Conservation (phyloP, 305 asterid genomes). For the Solanum hybrid region DNA sequence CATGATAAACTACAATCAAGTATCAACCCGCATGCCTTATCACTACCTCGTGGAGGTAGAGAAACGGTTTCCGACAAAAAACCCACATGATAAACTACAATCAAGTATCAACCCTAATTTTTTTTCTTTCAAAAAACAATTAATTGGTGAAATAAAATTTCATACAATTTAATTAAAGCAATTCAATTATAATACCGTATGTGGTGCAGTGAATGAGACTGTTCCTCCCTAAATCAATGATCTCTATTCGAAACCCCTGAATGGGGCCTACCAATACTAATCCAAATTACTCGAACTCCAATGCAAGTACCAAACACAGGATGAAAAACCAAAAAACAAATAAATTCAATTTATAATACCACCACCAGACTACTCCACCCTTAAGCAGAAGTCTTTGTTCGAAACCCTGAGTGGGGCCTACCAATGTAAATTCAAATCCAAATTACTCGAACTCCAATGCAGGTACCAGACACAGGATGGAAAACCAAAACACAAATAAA, state of each 20-base stretch:
- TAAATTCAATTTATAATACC: no score
- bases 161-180: neutral
- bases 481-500: no score
- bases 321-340: no score
- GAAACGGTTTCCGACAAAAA: neutral
- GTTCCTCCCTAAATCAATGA: no score
- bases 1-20: neutral
- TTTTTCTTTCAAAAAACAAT: neutral
- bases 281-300: neutral
- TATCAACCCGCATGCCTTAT: neutral
- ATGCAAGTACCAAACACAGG: neutral
- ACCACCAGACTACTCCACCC: neutral
- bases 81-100: neutral
- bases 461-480: neutral
- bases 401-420: neutral
- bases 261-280: neutral
- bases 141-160: neutral
- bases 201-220: no score
- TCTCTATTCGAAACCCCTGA: neutral
- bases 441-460: neutral
- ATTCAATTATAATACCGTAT: neutral
- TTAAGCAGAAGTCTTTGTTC: no score
- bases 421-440: neutral
- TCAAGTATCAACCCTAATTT: neutral
- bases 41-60: neutral